Conservation (phyloP, 192 early-diverging fungal species). For the Coemansia umbellata region DNA sequence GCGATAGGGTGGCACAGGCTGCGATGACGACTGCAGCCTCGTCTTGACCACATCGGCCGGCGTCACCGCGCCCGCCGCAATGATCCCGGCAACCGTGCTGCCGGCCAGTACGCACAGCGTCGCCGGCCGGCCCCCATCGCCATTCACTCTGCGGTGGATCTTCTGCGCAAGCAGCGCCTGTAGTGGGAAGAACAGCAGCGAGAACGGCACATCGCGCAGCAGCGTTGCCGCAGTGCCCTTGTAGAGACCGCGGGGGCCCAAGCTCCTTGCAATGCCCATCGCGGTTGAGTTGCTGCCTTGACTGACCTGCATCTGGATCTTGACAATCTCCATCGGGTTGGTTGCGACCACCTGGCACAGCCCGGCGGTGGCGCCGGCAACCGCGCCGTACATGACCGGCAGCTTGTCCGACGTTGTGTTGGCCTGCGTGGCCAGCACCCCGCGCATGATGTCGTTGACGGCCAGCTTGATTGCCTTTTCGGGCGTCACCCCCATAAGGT, state of each 20-base stretch:
- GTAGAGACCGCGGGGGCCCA: constrained; percentile 85
- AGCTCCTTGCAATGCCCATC: constrained; percentile 73
- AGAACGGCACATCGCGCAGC: constrained; percentile 87
- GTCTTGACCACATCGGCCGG: constrained; percentile 87
- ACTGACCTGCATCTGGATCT: constrained; percentile 84
- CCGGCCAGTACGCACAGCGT: constrained; percentile 79
- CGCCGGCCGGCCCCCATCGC: constrained; percentile 68
- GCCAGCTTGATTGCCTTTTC: constrained; percentile 81
- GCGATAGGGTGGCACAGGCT: constrained; percentile 42
- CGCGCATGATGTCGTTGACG: constrained; percentile 55
- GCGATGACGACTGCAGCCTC: constrained; percentile 60
- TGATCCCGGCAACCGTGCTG: constrained; percentile 93
- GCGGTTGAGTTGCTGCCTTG: constrained; percentile 47
- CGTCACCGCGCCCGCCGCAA: constrained; percentile 69
- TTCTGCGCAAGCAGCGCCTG: constrained; percentile 47
- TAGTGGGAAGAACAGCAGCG: constrained; percentile 79
- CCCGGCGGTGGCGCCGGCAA: constrained; percentile 92
- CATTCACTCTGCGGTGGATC: constrained; percentile 35
- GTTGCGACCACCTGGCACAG: constrained; percentile 87
- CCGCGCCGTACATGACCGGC: constrained; percentile 66
- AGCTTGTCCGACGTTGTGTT: constrained; percentile 34
- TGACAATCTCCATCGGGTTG: constrained; percentile 92
- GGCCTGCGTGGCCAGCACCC: constrained; percentile 62
- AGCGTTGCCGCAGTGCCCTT: constrained; percentile 89
- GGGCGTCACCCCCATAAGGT: constrained; percentile 88